Conservation (phyloP, 371 early-diverging fungal genomes). For the Mucor plumbeus region DNA sequence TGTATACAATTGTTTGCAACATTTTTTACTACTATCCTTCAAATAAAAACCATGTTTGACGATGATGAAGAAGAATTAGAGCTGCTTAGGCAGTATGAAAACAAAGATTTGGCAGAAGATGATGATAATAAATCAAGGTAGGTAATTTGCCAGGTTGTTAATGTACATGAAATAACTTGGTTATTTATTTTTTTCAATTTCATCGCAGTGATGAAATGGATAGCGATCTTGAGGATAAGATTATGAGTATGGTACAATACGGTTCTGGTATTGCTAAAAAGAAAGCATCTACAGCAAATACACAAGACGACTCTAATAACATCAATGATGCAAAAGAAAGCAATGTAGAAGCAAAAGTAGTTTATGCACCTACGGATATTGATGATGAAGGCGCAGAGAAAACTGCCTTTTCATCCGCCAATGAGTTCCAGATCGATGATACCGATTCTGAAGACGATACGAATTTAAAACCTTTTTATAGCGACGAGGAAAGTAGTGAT, state of each 20-base stretch:
- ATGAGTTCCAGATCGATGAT: constrained; percentile 1
- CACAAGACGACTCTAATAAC: background rate
- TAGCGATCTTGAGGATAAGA: constrained; percentile 34
- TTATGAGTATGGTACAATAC: constrained; percentile 32
- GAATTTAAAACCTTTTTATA: background rate
- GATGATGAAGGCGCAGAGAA: background rate
- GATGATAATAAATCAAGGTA: constrained; percentile 21
- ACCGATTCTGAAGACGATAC: background rate
- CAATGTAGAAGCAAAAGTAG: background rate
- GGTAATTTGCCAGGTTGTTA: background rate
- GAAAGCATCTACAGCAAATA: background rate
- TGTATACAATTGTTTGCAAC: background rate
- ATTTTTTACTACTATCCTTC: background rate
- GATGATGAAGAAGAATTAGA: constrained; percentile 33
- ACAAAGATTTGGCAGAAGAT: constrained; percentile 13
- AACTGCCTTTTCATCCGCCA: constrained; percentile 12
- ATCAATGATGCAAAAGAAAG: background rate
- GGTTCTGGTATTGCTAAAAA: constrained; percentile 14
- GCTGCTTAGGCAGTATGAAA: constrained; percentile 27
- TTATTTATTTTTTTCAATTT: too few species aligned
- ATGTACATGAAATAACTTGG: too few species aligned
- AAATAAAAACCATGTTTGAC: constrained; percentile 15
- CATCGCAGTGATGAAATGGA: constrained; percentile 30
- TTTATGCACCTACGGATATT: constrained; percentile 10
- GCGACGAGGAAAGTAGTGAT: background rate